Evolutionary conservation across 805 yeast species (phyloP).

Genomic region (Zygotorulaspora danielsina): DNA sequence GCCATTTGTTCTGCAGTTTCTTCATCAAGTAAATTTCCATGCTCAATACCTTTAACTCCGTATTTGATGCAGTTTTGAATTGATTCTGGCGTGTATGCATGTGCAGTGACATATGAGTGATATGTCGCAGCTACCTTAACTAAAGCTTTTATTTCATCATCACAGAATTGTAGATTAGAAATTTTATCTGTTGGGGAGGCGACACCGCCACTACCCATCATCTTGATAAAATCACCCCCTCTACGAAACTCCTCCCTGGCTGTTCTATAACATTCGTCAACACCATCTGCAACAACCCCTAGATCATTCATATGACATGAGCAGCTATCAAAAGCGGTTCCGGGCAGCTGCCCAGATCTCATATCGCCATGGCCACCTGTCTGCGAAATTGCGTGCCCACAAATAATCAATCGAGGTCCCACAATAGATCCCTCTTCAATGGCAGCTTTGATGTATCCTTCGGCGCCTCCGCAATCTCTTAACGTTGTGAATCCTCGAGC

Average conservation of each 20-base stretch:
- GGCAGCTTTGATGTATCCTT: slow-evolving; percentile 13
- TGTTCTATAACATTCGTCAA: slow-evolving; percentile 12
- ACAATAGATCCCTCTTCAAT: slow-evolving; percentile 9
- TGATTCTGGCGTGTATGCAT: slow-evolving; percentile 15
- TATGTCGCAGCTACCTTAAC: slow-evolving; percentile 12
- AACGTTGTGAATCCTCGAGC: slow-evolving; percentile 12
- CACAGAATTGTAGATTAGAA: slow-evolving; percentile 12
- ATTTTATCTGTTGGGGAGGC: slow-evolving; percentile 18
- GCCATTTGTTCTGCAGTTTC: slow-evolving; percentile 13
- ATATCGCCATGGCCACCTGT: slow-evolving; percentile 17
- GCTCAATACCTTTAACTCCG: slow-evolving; percentile 16
- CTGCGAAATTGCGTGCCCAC: slow-evolving; percentile 17
- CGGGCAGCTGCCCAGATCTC: slow-evolving; percentile 11
- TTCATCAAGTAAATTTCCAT: slow-evolving; percentile 14
- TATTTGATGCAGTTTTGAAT: slow-evolving; percentile 11
- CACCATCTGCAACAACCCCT: slow-evolving; percentile 15
- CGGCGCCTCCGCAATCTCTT: slow-evolving; percentile 17
- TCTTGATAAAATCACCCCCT: slow-evolving; percentile 15
- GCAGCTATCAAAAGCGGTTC: slow-evolving; percentile 12
- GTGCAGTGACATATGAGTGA: slow-evolving; percentile 16
- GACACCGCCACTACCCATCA: slow-evolving; percentile 16
- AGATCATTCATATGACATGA: slow-evolving; percentile 10
- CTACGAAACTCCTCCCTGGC: slow-evolving; percentile 15
- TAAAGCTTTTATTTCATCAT: slow-evolving; percentile 14
- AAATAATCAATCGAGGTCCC: slow-evolving; percentile 13